Evolutionary conservation across 495 filamentous ascomycete genomes (phyloP).

Genomic region (Echria macrotheca): DNA sequence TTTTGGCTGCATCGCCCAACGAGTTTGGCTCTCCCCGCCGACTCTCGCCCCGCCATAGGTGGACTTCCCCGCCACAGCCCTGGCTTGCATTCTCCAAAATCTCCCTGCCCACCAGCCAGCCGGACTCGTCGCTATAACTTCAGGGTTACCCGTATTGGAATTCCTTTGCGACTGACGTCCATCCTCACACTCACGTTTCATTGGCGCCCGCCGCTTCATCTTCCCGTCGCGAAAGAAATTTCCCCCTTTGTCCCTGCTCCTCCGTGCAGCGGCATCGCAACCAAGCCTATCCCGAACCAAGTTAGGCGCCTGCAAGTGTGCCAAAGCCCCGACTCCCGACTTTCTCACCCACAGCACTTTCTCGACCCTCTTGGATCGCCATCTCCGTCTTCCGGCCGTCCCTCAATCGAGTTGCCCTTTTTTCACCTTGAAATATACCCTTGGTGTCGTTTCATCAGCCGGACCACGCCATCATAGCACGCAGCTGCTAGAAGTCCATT

Average conservation of each 20-base stretch:
- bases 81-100: slow-evolving; percentile 10
- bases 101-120: background rate
- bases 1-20: too few relatives aligned
- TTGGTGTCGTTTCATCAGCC: too few relatives aligned
- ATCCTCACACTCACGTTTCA: background rate
- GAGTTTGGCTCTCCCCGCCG: too few relatives aligned
- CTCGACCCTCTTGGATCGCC: slow-evolving; percentile 1
- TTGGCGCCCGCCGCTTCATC: background rate
- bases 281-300: slow-evolving; percentile 13
- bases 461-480: too few relatives aligned
- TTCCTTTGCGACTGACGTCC: too few relatives aligned
- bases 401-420: too few relatives aligned
- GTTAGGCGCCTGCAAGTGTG: slow-evolving; percentile 16
- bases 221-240: background rate
- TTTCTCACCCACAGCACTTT: slow-evolving; percentile 8
- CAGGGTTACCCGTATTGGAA: too few relatives aligned
- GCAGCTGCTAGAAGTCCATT: too few relatives aligned
- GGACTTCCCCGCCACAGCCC: background rate
- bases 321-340: slow-evolving; percentile 3
- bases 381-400: too few relatives aligned
- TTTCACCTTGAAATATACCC: too few relatives aligned
- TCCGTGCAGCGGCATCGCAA: too few relatives aligned
- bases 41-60: slow-evolving; percentile 1
- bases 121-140: too few relatives aligned
- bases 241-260: background rate